A percentile compares a stretch with the other conserved stretches of the same genome.
phyloP scores from a whole-genome alignment of 129 eudicot species.

The Helianthus tuberosus region DNA sequence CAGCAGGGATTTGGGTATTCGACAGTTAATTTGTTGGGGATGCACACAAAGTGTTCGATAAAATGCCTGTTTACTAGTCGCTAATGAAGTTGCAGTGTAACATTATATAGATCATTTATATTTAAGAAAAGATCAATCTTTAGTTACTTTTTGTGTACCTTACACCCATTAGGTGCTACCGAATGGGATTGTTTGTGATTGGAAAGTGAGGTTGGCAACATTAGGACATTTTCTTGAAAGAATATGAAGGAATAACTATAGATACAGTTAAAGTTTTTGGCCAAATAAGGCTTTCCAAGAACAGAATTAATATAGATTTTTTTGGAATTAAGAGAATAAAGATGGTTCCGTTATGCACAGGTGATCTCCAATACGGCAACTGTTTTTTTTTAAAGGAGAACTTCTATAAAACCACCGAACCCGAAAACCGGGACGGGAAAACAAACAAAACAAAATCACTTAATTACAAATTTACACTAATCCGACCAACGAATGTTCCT shows the following conservation, averaged over 20 bases:
- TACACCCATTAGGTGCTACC: neutral
- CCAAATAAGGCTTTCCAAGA: neutral
- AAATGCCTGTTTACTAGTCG: conserved; percentile 21
- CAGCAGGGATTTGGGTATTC: too few relatives aligned
- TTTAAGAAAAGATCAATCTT: neutral
- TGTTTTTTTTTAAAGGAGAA: too few relatives aligned
- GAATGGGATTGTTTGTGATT: neutral
- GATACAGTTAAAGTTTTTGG: neutral
- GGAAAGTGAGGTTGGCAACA: neutral
- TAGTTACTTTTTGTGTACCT: conserved; percentile 1
- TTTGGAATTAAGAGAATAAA: neutral
- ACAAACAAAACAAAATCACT: too few relatives aligned
- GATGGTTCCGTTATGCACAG: neutral
- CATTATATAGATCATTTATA: neutral
- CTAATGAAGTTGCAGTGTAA: neutral
- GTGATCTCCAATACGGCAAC: neutral
- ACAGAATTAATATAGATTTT: neutral
- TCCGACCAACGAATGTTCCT: too few relatives aligned
- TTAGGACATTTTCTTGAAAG: conserved; percentile 2
- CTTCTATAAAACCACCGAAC: too few relatives aligned
- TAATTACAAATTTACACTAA: too few relatives aligned
- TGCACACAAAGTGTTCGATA: conserved; percentile 30
- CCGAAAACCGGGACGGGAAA: too few relatives aligned
- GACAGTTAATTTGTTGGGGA: neutral
- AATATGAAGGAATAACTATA: neutral